Base-by-base conservation (phyloP, 164 flowering plant genomes). In the Macadamia integrifolia region DNA sequence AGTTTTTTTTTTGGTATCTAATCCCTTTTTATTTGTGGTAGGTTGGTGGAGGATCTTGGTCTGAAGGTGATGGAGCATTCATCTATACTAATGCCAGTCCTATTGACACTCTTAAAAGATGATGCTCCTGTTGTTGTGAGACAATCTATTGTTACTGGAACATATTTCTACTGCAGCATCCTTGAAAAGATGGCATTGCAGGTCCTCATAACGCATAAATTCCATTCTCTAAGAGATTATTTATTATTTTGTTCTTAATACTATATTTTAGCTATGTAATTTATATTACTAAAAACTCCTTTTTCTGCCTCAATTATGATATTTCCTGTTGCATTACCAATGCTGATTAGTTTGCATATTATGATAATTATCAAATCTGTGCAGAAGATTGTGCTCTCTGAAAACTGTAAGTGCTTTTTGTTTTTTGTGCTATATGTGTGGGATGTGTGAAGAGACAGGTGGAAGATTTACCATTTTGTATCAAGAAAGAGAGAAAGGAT, bases 171-270 rank as follows among this genome's bases (percentile, higher is more conserved):
- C 67, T 76, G 82, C 74, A 62, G 68, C 53, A 75, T 83, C 69
- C 66, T 91, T 58, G 89, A 85, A 73, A 91, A 90, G 76, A 76
- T 92, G 81, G 80, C 83, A 65, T 61, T 86, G 57, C 98, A 91
- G 98, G 98, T 90, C 28, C 67, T 62, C 43, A 13, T 6, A 65
- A 53, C 30, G 14, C 57, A 58, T 9, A 50, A 9, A 56, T 17
- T 58, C 23, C 35, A 1, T n/a, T 58, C 11, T 9, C 58, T 35
- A 1, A n/a, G 23, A 0, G 11, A n/a, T 14, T 15, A 9, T 28
- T 23, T 63, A 28, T 28, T 49, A 3, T 63, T 23, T 23, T 17
- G 1, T 29, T 12, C 12, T 58, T 9, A 28, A 58, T 35, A 11
- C 14, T 11, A 28, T 11, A 29, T 58, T 58, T 29, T 58, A 58